These are phyloP conservation scores for Pisolithus tinctorius DNA, from an alignment of 768 basidiomycete species.

Conservation along the genomic window DNA sequence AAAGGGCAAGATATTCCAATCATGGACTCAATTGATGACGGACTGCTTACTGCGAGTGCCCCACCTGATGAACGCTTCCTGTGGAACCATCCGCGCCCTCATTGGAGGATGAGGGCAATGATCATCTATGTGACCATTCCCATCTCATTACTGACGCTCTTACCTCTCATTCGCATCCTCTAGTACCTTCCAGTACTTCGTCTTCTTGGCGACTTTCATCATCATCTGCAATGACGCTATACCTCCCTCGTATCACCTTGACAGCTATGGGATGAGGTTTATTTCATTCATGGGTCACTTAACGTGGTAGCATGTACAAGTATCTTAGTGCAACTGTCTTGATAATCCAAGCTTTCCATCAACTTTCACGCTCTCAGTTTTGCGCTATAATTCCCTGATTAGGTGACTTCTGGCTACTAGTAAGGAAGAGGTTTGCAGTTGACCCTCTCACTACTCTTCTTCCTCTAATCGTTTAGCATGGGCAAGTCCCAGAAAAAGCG, in stretches of 20 bases:
- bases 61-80: conserved; percentile 23
- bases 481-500: conserved; percentile 92
- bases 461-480: conserved; percentile 39
- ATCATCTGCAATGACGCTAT: conserved; percentile 6
- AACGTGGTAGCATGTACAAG: conserved; percentile 11
- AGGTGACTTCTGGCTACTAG: no score
- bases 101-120: conserved; percentile 12
- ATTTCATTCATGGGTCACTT: neutral
- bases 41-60: conserved; percentile 25
- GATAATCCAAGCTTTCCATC: neutral
- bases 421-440: no score
- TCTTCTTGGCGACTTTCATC: neutral
- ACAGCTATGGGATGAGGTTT: conserved; percentile 2
- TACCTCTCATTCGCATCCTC: neutral
- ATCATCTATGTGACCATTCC: neutral
- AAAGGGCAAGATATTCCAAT: conserved; percentile 28
- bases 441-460: no score
- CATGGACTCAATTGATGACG: conserved; percentile 18
- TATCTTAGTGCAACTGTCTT: conserved; percentile 16
- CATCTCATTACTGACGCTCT: neutral
- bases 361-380: no score
- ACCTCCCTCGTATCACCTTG: conserved; percentile 25
- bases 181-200: neutral
- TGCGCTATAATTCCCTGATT: no score
- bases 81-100: conserved; percentile 45